These are phyloP conservation scores for Globisporangium alternatum DNA, from an alignment of 352 stramenopile species.

Conservation along the genomic window DNA sequence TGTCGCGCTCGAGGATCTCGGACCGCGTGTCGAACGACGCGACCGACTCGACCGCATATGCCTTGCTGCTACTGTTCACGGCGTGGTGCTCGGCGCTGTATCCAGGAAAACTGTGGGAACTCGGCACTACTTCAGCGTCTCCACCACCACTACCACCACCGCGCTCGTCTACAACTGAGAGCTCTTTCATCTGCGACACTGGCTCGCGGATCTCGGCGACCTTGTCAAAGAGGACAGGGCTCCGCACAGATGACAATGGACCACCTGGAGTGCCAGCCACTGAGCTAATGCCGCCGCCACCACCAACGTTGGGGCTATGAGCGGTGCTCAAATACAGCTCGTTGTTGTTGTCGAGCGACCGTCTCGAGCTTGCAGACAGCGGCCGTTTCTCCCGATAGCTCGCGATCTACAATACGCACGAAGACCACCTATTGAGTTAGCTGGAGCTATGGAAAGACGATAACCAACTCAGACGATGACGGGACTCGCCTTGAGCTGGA, in stretches of 20 bases:
- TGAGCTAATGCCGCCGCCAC: conserved; percentile 1
- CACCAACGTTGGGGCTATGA: not conserved
- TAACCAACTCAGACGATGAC: not conserved
- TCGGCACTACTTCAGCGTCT: not conserved
- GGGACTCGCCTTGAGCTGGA: conserved; percentile 85
- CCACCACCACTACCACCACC: not conserved
- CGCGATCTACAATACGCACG: conserved; percentile 52
- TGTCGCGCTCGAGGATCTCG: conserved; percentile 72
- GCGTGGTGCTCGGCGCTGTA: conserved; percentile 19
- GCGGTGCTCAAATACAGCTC: conserved; percentile 25
- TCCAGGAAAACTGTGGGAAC: not conserved
- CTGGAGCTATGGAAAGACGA: not conserved
- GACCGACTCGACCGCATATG: conserved; percentile 14
- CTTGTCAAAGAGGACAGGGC: conserved; percentile 26
- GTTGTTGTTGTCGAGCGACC: conserved; percentile 26
- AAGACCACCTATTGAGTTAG: not conserved
- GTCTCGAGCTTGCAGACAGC: conserved; percentile 22
- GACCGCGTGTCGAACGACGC: conserved; percentile 16
- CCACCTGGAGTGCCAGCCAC: conserved; percentile 8
- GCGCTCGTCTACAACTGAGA: conserved; percentile 9
- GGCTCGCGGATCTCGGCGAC: conserved; percentile 38
- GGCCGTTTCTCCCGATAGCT: conserved; percentile 67
- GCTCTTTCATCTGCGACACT: conserved; percentile 21
- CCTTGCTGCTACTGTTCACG: not conserved
- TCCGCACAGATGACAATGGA: not conserved